Conservation (phyloP, 768 basidiomycete species). For the Serendipita sp. region DNA sequence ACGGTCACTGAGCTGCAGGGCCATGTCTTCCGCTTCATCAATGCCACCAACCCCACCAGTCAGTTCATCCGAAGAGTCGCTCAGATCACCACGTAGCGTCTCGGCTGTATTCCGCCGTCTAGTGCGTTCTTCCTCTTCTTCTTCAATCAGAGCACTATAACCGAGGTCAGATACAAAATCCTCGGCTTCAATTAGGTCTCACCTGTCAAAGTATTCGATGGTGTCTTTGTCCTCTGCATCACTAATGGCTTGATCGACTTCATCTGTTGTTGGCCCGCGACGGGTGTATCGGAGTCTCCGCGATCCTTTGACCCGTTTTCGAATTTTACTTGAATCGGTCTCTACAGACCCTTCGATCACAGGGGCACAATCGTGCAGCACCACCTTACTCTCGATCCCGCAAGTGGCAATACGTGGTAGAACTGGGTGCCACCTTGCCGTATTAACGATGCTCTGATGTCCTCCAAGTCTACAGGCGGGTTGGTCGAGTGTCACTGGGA, state of each 20-base stretch:
- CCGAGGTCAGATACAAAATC: neutral
- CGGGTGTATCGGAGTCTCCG: conserved; percentile 21
- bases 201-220: conserved; percentile 62
- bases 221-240: conserved; percentile 31
- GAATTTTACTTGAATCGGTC: conserved; percentile 32
- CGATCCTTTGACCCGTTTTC: conserved; percentile 21
- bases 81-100: too few relatives aligned
- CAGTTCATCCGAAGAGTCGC: neutral
- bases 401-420: conserved; percentile 50
- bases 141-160: neutral
- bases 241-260: conserved; percentile 16
- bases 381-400: conserved; percentile 55
- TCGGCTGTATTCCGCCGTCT: neutral
- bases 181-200: conserved; percentile 13
- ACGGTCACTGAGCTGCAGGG: neutral
- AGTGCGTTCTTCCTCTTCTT: neutral
- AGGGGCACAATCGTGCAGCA: conserved; percentile 50
- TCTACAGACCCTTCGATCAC: conserved; percentile 27
- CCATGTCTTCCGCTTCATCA: neutral
- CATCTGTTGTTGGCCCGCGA: conserved; percentile 16
- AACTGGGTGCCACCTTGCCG: conserved; percentile 53
- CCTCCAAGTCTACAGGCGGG: conserved; percentile 48
- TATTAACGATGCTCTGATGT: conserved; percentile 66
- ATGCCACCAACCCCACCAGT: neutral
- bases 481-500: conserved; percentile 47